Evolutionary conservation across 2,329 filamentous ascomycete genomes (phyloP), one percentile per base, ranked within the genome.

Genomic region (Nakataea oryzae): DNA sequence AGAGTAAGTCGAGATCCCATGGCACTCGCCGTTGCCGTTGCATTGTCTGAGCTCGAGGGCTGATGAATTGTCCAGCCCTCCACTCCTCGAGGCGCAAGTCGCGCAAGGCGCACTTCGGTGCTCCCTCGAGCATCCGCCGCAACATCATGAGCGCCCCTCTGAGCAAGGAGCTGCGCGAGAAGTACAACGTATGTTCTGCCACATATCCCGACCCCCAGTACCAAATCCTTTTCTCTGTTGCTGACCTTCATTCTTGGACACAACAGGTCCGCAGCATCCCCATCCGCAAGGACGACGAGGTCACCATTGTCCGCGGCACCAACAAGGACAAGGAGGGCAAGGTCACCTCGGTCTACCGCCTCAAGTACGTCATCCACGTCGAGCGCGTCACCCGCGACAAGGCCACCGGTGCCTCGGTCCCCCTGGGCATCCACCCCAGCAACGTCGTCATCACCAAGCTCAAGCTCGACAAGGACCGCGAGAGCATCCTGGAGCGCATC

Each of bases 271-370:
- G 91, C 84, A 88, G 87, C 79, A 96, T 97, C 78, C 95, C 93
- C 76, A 86, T 97, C 84, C 91, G 93, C 84, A 96, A 96, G 84
- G 93, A 96, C 77, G 90, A 96, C 81, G 91, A 96, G 82, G 92
- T 97, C 77, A 84, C 84, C 76, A 89, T 99, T 74, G 88, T 93
- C 76, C 93, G 95, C 72, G 95, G 95, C 74, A 82, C 84, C 81
- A 90, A 96, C 86, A 97, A 97, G 86, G 95, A 93, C 76, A 91
- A 92, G 75, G 93, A 97, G 85, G 95, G 95, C 84, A 97, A 97
- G 86, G 85, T 99, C 81, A 93, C 88, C 74, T 91, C 90, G 74
- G 93, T 97, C 78, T 99, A 96, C 89, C 91, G 92, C 79, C 89
- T 96, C 75, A 97, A 97, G 83, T 99, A 95, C 82, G 85, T 92